Conservation (phyloP, 2,329 filamentous ascomycete species). For the Ophiostoma ips region DNA sequence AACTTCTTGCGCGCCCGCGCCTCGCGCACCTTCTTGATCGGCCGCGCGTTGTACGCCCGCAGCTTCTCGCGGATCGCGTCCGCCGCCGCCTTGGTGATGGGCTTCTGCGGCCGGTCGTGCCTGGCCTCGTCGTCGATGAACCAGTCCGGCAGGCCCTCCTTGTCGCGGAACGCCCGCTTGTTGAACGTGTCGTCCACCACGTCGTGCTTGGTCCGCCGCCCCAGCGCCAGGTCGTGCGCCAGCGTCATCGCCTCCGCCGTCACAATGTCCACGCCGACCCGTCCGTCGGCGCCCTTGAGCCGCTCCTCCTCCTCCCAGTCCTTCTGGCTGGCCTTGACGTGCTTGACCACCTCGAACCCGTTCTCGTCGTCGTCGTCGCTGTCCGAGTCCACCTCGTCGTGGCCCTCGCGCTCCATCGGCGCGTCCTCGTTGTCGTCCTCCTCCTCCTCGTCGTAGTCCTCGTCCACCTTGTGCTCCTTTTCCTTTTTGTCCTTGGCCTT, state of each 20-base stretch:
- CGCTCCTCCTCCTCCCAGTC: slow-evolving; percentile 53
- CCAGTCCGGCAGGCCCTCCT: slow-evolving; percentile 90
- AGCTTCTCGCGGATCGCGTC: slow-evolving; percentile 88
- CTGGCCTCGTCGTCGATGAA: slow-evolving; percentile 83
- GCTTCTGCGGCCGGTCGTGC: slow-evolving; percentile 73
- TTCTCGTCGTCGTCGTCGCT: slow-evolving; percentile 18
- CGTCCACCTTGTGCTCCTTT: neutral
- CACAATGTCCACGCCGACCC: slow-evolving; percentile 77
- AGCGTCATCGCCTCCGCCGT: slow-evolving; percentile 99
- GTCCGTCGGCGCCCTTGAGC: slow-evolving; percentile 43
- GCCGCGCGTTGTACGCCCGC: slow-evolving; percentile 82
- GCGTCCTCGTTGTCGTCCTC: neutral
- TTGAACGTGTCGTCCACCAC: slow-evolving; percentile 88
- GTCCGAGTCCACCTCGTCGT: slow-evolving; percentile 16
- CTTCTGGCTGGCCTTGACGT: slow-evolving; percentile 22
- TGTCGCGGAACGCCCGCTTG: slow-evolving; percentile 79
- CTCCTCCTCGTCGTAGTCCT: slow-evolving; percentile 3
- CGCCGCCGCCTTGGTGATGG: slow-evolving; percentile 83
- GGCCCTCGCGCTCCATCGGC: neutral
- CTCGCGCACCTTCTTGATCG: slow-evolving; percentile 98
- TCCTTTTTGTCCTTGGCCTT: slow-evolving; percentile 11
- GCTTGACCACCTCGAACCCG: slow-evolving; percentile 48
- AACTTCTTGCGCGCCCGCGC: slow-evolving; percentile 95
- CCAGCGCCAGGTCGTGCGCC: slow-evolving; percentile 79
- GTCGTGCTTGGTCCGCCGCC: slow-evolving; percentile 65